Conservation (phyloP, 306 rosid genomes). For the Trifolium pratense region DNA sequence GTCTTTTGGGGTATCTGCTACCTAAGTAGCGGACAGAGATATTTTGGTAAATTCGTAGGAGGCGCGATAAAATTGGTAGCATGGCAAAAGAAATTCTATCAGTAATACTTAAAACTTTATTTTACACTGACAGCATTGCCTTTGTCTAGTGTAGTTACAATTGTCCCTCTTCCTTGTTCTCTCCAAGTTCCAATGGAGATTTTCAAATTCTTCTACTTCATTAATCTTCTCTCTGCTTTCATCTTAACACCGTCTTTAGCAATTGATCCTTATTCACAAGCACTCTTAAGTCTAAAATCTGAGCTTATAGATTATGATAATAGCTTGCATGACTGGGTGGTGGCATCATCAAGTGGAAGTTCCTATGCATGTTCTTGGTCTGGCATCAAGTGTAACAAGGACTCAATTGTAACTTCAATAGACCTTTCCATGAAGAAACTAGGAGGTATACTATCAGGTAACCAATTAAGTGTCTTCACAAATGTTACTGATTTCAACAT, state of each 20-base stretch:
- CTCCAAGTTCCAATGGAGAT: constrained; percentile 79
- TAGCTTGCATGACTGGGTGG: constrained; percentile 71
- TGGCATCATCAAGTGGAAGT: constrained; percentile 49
- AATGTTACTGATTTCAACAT: constrained; percentile 73
- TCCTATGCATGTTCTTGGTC: constrained; percentile 83
- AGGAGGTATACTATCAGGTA: constrained; percentile 63
- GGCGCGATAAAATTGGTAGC: no score
- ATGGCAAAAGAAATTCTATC: no score
- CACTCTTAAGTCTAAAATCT: constrained; percentile 78
- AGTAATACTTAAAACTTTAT: constrained; percentile 16
- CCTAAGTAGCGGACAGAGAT: no score
- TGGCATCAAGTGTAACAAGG: constrained; percentile 70
- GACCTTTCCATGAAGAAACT: constrained; percentile 81
- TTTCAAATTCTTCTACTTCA: constrained; percentile 52
- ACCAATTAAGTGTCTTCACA: constrained; percentile 63
- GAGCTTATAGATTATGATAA: constrained; percentile 62
- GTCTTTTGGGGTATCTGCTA: no score
- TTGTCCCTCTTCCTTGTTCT: constrained; percentile 44
- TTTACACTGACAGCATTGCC: constrained; percentile 51
- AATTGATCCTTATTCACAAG: constrained; percentile 67
- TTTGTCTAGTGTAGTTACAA: constrained; percentile 43
- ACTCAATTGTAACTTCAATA: constrained; percentile 59
- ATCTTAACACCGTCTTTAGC: constrained; percentile 55
- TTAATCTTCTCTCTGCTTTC: constrained; percentile 51
- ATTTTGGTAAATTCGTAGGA: no score